Evolutionary conservation across 352 stramenopile species (phyloP), one percentile per base, ranked within the genome.

Genomic region (Phytopythium cucurbitacearum): DNA sequence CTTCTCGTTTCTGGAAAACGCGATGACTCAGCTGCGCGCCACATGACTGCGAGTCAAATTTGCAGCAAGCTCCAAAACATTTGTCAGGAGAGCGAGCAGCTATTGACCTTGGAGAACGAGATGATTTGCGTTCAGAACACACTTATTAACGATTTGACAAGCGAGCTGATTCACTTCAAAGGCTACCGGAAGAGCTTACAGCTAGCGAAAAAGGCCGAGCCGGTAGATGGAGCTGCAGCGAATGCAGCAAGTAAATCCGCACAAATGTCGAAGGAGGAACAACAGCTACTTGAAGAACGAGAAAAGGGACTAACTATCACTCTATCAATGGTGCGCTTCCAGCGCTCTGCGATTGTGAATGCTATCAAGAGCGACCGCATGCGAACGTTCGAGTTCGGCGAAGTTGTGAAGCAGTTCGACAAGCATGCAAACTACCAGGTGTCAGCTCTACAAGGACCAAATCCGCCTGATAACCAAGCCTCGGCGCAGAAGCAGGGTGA

Each of bases 21-120:
- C 6, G 77, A 89, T 49, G 78, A 91, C 40, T 82, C 76, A 3
- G 84, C 84, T 12, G 70, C 81, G 11, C 67, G 68, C 4, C 82
- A 94, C 48, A 89, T 91, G 79, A 89, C 75, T 3, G 80, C 80
- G 0, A 87, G 83, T 44, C 84, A 94, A 56, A 69, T 94, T 11
- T 78, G 71, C 34, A 89, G 69, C 33, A 93, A 93, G 36, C 50
- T 95, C 6, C 79, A 93, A 41, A 92, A 92, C 48, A 85, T 95
- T 32, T 65, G 72, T 7, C 71, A 91, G 4, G 80, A 92, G 51
- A 89, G 73, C 49, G 73, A 81, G 44, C 72, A 91, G 49, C 58
- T 94, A 16, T 57, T 89, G 33, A 49, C 57, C 5, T 56, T 91
- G 28, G 85, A 94, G 48, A 72, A 73, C 5, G 70, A 87, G 35